Evolutionary conservation across 257 asterid genomes (phyloP).

Genomic region (Nicotiana noctiflora): DNA sequence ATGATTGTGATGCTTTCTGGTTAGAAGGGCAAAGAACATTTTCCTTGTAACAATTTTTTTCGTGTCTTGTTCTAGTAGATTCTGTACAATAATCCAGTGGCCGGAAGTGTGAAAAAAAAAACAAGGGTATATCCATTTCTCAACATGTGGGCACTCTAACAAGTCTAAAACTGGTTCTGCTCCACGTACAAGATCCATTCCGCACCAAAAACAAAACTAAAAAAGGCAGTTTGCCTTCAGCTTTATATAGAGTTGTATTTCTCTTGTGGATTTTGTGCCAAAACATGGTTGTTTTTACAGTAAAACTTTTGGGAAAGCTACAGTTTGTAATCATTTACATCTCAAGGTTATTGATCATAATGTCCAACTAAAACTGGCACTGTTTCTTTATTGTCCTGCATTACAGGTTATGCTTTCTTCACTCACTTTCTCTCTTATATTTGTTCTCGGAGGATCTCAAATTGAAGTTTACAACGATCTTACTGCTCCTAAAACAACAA

Average conservation of each 20-base stretch:
- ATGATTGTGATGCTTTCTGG: background rate
- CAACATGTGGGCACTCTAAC: background rate
- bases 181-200: background rate
- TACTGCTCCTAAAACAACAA: background rate
- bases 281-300: background rate
- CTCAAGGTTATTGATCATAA: background rate
- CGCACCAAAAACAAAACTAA: background rate
- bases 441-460: background rate
- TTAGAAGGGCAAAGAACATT: background rate
- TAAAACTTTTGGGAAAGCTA: background rate
- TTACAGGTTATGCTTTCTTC: background rate
- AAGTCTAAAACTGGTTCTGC: background rate
- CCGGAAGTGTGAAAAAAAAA: background rate
- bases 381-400: background rate
- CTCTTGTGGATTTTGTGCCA: background rate
- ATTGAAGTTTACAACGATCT: background rate
- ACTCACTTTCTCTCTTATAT: background rate
- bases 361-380: background rate
- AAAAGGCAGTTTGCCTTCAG: background rate
- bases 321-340: background rate
- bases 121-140: background rate
- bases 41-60: background rate
- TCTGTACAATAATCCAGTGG: background rate
- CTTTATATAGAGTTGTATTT: background rate
- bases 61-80: background rate